Percentiles rank a stretch among this genome's conserved stretches.
phyloP scores from a whole-genome alignment of 495 filamentous ascomycete genomes.

The Pyronema omphalodes region DNA sequence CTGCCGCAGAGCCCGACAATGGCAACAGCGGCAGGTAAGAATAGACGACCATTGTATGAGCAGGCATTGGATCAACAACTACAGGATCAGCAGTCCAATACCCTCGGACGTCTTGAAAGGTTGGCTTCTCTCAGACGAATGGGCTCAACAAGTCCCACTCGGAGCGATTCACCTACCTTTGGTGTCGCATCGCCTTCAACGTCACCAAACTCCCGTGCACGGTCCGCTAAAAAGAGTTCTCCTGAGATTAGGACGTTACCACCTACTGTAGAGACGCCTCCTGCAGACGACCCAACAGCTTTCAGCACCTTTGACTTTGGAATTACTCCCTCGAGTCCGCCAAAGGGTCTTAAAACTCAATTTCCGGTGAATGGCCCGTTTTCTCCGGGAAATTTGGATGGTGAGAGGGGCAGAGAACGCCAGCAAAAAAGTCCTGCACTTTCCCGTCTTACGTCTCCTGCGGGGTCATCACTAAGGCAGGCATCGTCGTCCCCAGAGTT shows the following conservation, averaged over 20 bases:
- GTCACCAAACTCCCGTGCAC: conserved; percentile 3
- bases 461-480: not conserved
- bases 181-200: conserved; percentile 10
- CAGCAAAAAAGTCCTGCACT: not conserved
- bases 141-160: conserved; percentile 31
- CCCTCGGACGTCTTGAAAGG: conserved; percentile 60
- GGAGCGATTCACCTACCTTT: conserved; percentile 28
- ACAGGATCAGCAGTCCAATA: conserved; percentile 61
- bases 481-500: too few relatives aligned
- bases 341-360: conserved; percentile 11
- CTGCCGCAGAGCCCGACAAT: conserved; percentile 18
- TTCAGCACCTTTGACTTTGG: conserved; percentile 22
- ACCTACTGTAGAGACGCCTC: conserved; percentile 7
- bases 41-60: conserved; percentile 59
- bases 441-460: not conserved
- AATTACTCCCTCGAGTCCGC: conserved; percentile 15
- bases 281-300: conserved; percentile 2
- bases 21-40: conserved; percentile 42
- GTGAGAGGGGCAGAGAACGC: conserved; percentile 3
- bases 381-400: conserved; percentile 13
- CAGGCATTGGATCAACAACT: conserved; percentile 61
- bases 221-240: conserved; percentile 11
- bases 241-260: conserved; percentile 13
- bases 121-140: conserved; percentile 40
- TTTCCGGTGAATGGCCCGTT: conserved; percentile 17